Conservation (phyloP, 176 grass and related monocot species). For the Avena insularis region DNA sequence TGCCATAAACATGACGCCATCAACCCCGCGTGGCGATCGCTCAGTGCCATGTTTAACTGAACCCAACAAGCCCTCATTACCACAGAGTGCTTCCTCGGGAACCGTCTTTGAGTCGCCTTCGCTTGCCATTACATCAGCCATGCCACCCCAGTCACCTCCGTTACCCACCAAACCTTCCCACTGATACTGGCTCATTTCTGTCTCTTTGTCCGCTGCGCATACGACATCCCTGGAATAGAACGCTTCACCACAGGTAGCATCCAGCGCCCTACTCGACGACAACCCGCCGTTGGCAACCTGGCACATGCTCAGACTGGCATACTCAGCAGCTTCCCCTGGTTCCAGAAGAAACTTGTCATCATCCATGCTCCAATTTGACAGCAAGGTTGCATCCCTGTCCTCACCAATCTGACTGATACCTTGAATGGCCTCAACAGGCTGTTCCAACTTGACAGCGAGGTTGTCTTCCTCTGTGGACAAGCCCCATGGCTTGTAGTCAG, state of each 20-base stretch:
- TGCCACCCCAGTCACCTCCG: not conserved
- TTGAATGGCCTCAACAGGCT: no score
- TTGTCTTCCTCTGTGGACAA: no score
- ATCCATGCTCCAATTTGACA: not conserved
- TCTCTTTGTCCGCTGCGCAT: not conserved
- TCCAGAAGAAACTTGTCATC: constrained; percentile 18
- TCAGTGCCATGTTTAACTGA: not conserved
- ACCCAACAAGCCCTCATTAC: not conserved
- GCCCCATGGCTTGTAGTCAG: no score
- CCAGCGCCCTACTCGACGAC: not conserved
- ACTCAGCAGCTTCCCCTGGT: not conserved
- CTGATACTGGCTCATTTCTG: not conserved
- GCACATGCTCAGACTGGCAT: constrained; percentile 18
- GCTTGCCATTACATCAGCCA: not conserved
- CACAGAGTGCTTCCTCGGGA: not conserved
- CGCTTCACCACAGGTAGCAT: not conserved
- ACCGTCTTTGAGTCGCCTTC: not conserved
- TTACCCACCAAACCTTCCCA: not conserved
- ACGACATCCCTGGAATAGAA: constrained; percentile 14
- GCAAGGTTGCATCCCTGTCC: no score
- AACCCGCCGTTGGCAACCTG: not conserved
- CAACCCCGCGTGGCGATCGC: not conserved
- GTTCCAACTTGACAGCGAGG: no score
- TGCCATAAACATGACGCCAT: not conserved
- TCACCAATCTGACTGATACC: no score